Percentiles rank a stretch among this genome's conserved stretches.
Conservation (phyloP, 306 rosid genomes). For the Prunus davidiana region DNA sequence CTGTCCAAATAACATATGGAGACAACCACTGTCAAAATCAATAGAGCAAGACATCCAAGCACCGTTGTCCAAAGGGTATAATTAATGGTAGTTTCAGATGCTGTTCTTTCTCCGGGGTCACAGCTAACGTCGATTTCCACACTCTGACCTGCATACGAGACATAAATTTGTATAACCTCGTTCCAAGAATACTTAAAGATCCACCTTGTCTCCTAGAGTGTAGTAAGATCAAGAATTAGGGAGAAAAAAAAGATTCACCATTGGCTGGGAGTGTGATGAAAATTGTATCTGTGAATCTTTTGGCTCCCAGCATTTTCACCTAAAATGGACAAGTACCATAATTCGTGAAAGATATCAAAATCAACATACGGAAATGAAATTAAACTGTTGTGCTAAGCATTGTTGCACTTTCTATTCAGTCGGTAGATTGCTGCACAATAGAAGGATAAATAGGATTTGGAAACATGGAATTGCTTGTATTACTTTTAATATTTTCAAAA, state of each 20-base stretch:
- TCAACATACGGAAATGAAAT: background rate
- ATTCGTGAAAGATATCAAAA: background rate
- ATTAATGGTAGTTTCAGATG: slow-evolving; percentile 22
- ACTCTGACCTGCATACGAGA: slow-evolving; percentile 68
- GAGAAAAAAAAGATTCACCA: slow-evolving; percentile 39
- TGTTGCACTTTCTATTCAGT: background rate
- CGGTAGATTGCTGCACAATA: background rate
- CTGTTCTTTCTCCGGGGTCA: slow-evolving; percentile 43
- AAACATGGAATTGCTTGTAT: background rate
- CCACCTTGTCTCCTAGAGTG: background rate
- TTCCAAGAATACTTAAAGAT: background rate
- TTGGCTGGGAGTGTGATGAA: slow-evolving; percentile 71
- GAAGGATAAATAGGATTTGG: background rate
- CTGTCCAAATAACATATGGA: slow-evolving; percentile 38
- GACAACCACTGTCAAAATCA: slow-evolving; percentile 30
- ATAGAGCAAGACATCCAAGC: slow-evolving; percentile 41
- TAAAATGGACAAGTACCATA: slow-evolving; percentile 18
- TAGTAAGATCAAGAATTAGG: slow-evolving; percentile 2
- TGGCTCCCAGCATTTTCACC: slow-evolving; percentile 55
- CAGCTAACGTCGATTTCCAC: slow-evolving; percentile 53
- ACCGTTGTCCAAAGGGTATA: slow-evolving; percentile 37
- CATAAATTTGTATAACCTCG: slow-evolving; percentile 7
- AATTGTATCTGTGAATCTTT: slow-evolving; percentile 64
- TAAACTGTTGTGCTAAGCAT: background rate
- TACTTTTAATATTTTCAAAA: background rate